Base-by-base conservation (phyloP, 1,139 yeast species). In the Debaryomyces subglobosus region DNA sequence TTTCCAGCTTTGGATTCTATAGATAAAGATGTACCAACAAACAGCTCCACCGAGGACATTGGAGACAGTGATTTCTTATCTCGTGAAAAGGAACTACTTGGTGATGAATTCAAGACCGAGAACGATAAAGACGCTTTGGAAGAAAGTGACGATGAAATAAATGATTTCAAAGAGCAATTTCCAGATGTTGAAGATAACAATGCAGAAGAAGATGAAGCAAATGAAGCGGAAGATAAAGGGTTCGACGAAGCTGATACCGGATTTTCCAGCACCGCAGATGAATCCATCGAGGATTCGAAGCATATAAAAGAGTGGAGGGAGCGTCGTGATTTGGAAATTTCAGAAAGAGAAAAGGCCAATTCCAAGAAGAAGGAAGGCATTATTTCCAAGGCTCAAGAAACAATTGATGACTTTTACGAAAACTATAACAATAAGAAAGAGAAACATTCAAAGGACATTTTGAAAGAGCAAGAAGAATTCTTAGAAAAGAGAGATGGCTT, bases 391-490 rank as follows among this genome's bases (percentile, higher is more conserved):
- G 99, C 99, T n/a, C 82, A 85, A 61, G 83, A 84, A 64, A 85
- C 94, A 47, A 85, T 92, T 61, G 97, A 94, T 66, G 97, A 89
- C 57, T 94, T 94, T 70, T 95, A 95, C 69, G 97, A 91, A 59
- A 87, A 86, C 64, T 95, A 95, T 77, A 91, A 90, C 71, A 76
- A 79, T 63, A 94, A 94, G 73, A 89, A 85, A 70, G 96, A 90
- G 49, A 81, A 81, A 55, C 82, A 83, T 48, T 74, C 86, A 52
- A 84, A 81, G 53, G 79, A 82, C 51, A 86, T 89, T 7, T 75
- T 75, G 63, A 74, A 79, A 50, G 87, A 84, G 55, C 90, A 89
- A 59, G 89, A 85, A 56, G 81, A 79, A 50, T 92, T 86, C 62
- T 68, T 89, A 53, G 84, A 79, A 51, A 84, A 88, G 63, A 84